Percentiles rank a stretch among this genome's conserved stretches.
Conservation (phyloP, 2,329 filamentous ascomycete species). For the Mycosphaerella arachidis region DNA sequence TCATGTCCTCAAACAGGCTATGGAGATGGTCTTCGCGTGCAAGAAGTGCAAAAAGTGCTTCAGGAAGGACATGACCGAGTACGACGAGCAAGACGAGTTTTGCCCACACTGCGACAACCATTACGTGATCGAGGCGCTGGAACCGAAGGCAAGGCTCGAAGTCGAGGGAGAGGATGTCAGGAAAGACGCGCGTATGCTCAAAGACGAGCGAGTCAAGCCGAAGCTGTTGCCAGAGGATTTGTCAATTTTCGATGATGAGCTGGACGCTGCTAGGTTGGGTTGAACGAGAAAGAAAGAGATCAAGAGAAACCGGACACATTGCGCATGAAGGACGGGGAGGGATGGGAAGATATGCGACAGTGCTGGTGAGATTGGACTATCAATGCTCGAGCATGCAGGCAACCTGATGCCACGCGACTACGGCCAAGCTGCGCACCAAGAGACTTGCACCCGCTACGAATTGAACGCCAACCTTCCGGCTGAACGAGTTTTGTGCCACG, state of each 20-base stretch:
- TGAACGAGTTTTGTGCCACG: background rate
- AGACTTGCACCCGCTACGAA: background rate
- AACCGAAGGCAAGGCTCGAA: slow-evolving; percentile 74
- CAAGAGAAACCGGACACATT: background rate
- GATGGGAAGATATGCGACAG: no score
- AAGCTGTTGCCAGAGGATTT: slow-evolving; percentile 20
- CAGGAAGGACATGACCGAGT: slow-evolving; percentile 85
- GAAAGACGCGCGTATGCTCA: slow-evolving; percentile 82
- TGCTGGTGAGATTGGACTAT: no score
- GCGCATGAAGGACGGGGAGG: no score
- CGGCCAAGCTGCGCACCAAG: background rate
- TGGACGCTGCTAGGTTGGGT: slow-evolving; percentile 30
- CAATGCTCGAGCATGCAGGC: no score
- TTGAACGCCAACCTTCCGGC: background rate
- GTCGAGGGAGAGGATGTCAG: slow-evolving; percentile 89
- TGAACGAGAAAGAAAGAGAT: slow-evolving; percentile 16
- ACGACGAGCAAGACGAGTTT: slow-evolving; percentile 96
- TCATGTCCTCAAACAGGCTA: slow-evolving; percentile 68
- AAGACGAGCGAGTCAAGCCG: slow-evolving; percentile 70
- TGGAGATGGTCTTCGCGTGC: slow-evolving; percentile 91
- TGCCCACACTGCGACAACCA: slow-evolving; percentile 99
- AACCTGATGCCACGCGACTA: background rate
- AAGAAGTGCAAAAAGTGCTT: slow-evolving; percentile 99
- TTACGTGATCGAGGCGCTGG: slow-evolving; percentile 84
- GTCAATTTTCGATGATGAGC: slow-evolving; percentile 33